phyloP scores from a whole-genome alignment of 768 basidiomycete species.

The Kockovaella imperatae region DNA sequence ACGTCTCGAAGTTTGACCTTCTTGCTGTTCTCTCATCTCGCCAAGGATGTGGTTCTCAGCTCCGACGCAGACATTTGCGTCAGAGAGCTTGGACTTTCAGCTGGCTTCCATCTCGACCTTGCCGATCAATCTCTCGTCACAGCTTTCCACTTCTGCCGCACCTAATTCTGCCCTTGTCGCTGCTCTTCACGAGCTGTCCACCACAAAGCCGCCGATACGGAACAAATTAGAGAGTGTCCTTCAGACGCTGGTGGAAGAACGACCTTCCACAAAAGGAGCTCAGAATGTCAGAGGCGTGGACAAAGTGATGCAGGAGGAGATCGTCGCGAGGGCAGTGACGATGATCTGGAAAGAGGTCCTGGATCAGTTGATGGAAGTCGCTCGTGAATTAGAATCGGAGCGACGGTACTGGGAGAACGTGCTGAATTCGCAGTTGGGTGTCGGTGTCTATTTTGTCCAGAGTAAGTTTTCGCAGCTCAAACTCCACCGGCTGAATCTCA shows the following conservation, averaged over 20 bases:
- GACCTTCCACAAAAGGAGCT: not conserved
- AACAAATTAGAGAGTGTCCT: constrained; percentile 28
- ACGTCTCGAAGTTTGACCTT: no score
- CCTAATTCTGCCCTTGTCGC: constrained; percentile 17
- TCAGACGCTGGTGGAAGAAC: constrained; percentile 9
- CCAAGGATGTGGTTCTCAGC: constrained; percentile 15
- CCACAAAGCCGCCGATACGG: constrained; percentile 19
- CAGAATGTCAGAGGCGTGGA: constrained; percentile 18
- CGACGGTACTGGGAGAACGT: constrained; percentile 77
- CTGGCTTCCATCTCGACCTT: constrained; percentile 32
- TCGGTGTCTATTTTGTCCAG: constrained; percentile 65
- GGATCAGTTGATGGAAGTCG: constrained; percentile 59
- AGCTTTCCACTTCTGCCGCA: constrained; percentile 7
- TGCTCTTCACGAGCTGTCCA: constrained; percentile 30
- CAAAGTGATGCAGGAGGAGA: constrained; percentile 28
- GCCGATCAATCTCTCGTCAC: constrained; percentile 14
- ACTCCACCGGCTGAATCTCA: not conserved
- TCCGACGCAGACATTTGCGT: constrained; percentile 19
- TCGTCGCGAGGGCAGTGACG: constrained; percentile 36
- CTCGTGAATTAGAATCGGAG: constrained; percentile 63
- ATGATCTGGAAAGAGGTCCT: constrained; percentile 51
- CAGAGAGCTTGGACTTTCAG: constrained; percentile 24
- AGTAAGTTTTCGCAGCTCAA: constrained; percentile 51
- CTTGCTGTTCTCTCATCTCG: no score
- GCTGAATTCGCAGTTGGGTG: constrained; percentile 54